These are phyloP conservation scores for Pulveroboletus sp. DNA, from an alignment of 768 basidiomycete species.

Conservation along the genomic window DNA sequence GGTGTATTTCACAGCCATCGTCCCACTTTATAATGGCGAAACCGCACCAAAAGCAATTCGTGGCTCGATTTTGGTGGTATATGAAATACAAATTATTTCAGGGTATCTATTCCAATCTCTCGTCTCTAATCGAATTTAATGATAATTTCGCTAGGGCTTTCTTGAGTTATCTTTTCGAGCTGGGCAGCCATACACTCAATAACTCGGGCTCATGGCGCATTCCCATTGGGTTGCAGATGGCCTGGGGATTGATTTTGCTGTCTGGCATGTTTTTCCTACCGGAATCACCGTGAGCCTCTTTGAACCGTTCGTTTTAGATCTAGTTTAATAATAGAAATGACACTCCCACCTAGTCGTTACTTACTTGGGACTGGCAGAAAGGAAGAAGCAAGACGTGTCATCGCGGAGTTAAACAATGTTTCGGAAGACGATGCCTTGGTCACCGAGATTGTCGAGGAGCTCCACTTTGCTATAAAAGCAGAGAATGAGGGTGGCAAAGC, in stretches of 20 bases:
- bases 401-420: conserved; percentile 64
- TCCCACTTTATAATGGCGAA: conserved; percentile 74
- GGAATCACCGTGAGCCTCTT: conserved; percentile 60
- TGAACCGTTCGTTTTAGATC: not conserved
- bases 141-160: conserved; percentile 46
- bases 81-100: conserved; percentile 72
- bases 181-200: conserved; percentile 52
- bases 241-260: conserved; percentile 63
- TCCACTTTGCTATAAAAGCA: conserved; percentile 55
- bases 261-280: conserved; percentile 72
- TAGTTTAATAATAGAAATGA: not conserved
- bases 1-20: conserved; percentile 36
- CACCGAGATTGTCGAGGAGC: conserved; percentile 55
- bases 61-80: conserved; percentile 67
- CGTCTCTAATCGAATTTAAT: not conserved
- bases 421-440: conserved; percentile 55
- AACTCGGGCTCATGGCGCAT: conserved; percentile 68
- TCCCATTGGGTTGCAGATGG: conserved; percentile 69
- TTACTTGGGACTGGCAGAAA: conserved; percentile 53
- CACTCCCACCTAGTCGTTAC: conserved; percentile 48
- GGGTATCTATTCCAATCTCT: conserved; percentile 40
- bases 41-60: conserved; percentile 71
- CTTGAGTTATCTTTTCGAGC: conserved; percentile 65
- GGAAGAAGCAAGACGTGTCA: conserved; percentile 54
- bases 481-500: conserved; percentile 82